phyloP scores from a whole-genome alignment of 1,284 basidiomycete species.

The Tilletia caries region DNA sequence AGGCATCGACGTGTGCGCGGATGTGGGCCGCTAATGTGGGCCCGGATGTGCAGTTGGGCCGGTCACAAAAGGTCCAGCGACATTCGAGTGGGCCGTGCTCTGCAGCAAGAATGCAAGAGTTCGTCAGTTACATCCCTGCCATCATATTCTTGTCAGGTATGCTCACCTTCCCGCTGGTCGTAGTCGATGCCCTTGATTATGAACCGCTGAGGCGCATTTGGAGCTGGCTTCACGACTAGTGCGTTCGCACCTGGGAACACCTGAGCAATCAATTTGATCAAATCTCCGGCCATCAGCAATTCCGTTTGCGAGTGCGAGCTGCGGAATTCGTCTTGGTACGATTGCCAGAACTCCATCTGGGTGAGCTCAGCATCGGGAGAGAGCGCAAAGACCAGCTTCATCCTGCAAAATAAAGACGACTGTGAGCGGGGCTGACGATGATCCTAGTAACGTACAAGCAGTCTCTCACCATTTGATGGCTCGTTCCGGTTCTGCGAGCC shows the following conservation, averaged over 20 bases:
- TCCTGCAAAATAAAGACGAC: constrained; percentile 60
- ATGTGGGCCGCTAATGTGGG: constrained; percentile 23
- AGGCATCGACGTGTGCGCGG: constrained; percentile 24
- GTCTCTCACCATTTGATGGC: constrained; percentile 35
- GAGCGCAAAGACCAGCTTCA: constrained; percentile 71
- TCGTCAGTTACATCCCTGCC: background rate
- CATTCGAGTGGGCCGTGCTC: constrained; percentile 24
- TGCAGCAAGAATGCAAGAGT: background rate
- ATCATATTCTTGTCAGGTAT: background rate
- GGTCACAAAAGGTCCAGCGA: constrained; percentile 35
- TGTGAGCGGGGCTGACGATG: background rate
- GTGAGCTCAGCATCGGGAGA: constrained; percentile 72
- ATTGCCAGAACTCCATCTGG: constrained; percentile 83
- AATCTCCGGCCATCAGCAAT: constrained; percentile 69
- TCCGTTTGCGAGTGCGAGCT: constrained; percentile 57
- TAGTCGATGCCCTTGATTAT: constrained; percentile 70
- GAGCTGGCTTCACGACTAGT: constrained; percentile 68
- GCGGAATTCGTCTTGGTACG: constrained; percentile 67
- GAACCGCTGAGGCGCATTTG: constrained; percentile 64
- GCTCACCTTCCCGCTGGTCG: constrained; percentile 25
- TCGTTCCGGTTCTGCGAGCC: constrained; percentile 39
- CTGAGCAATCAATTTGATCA: constrained; percentile 76
- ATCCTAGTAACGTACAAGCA: background rate
- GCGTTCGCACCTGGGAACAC: constrained; percentile 76
- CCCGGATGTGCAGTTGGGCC: background rate